Base-by-base conservation (phyloP, 1,139 yeast species). In the Yamadazyma dushanensis region DNA sequence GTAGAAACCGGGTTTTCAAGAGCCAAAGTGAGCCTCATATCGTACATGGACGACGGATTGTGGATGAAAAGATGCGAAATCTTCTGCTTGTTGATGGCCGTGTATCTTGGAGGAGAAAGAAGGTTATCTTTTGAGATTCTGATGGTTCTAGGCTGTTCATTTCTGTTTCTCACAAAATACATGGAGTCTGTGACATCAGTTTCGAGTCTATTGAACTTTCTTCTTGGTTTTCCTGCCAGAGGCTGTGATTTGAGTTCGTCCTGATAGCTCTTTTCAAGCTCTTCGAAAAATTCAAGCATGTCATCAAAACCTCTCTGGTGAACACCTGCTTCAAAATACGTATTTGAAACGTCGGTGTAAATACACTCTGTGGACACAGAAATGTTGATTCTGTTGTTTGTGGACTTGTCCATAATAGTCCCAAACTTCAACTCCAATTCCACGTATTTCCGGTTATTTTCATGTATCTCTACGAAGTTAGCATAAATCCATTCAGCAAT, bases 401-500 rank as follows among this genome's bases (percentile, higher is more conserved):
- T 74, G 16, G 68, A 65, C 50, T 81, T 82, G 47, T 83, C 88
- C 62, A 80, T 76, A 22, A 89, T 77, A 10, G 79, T 68, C 7
- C 97, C 97, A 46, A 87, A 74, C 56, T 88, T 88, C 59, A 87
- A 69, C 61, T 89, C 97, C 46, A 89, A 66, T 61, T 89, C 97
- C 15, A 88, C 73, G 50, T 68, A 70, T 39, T 76, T 73, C 26
- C 87, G 69, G 44, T 78, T 75, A 18, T 73, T 76, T 10, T 76
- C 78, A 14, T 76, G 76, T 31, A 87, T 70, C 25, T 83, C 81
- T 29, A 73, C 70, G 38, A 88, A 70, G 45, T 85, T 83, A 19
- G 95, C 90, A 66, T 83, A 89, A 5, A 89, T 73, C 97, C 97
- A 89, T 49, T 84, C 88, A 11, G 95, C 86, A 5, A 89, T 79